Evolutionary conservation across 1,284 basidiomycete genomes (phyloP).

Genomic region (Ganoderma lingzhi): DNA sequence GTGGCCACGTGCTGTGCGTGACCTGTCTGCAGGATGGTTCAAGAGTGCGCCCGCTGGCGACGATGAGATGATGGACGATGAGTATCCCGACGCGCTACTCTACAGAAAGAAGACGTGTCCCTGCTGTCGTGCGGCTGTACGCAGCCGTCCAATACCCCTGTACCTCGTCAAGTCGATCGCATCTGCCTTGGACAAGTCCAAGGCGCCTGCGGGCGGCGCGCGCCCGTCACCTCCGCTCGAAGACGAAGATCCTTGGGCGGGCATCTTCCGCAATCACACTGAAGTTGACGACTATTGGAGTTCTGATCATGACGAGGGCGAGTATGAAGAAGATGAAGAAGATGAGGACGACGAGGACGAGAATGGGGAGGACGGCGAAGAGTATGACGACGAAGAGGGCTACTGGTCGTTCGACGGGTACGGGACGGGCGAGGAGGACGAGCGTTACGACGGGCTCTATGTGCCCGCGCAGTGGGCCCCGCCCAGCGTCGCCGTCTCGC

Average conservation of each 20-base stretch:
- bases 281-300: too few relatives aligned
- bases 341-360: constrained; percentile 40
- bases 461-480: constrained; percentile 64
- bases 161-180: too few relatives aligned
- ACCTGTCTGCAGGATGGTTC: constrained; percentile 80
- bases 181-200: constrained; percentile 34
- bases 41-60: constrained; percentile 63
- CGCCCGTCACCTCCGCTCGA: constrained; percentile 42
- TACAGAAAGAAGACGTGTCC: constrained; percentile 74
- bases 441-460: constrained; percentile 48
- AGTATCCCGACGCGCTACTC: constrained; percentile 58
- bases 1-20: constrained; percentile 76
- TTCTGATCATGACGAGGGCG: constrained; percentile 35
- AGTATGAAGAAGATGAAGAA: constrained; percentile 43
- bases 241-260: constrained; percentile 61
- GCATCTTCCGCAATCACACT: too few relatives aligned
- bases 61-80: constrained; percentile 62
- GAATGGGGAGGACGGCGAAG: constrained; percentile 41
- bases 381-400: constrained; percentile 43
- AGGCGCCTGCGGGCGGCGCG: constrained; percentile 21
- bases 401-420: constrained; percentile 46
- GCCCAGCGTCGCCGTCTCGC: constrained; percentile 49
- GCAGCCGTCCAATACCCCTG: constrained; percentile 47
- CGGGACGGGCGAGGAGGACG: constrained; percentile 45
- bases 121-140: constrained; percentile 67